phyloP scores from a whole-genome alignment of 129 eudicot species.

The Sambucus nigra region DNA sequence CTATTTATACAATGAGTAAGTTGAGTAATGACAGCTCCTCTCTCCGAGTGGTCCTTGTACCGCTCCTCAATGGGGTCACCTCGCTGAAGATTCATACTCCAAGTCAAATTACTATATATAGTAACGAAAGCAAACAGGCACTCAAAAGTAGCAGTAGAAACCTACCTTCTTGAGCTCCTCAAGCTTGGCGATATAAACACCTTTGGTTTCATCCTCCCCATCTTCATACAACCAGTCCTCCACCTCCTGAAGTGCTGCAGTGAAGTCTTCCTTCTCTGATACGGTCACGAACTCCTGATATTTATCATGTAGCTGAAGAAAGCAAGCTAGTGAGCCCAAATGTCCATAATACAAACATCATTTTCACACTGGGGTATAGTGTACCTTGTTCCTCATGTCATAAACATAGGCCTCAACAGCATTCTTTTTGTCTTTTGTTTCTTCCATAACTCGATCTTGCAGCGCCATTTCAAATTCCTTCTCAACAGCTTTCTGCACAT shows the following conservation, averaged over 20 bases:
- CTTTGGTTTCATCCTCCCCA: conserved; percentile 93
- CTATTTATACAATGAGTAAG: conserved; percentile 37
- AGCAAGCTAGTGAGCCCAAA: not conserved
- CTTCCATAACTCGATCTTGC: conserved; percentile 96
- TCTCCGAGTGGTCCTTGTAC: conserved; percentile 60
- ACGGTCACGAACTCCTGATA: conserved; percentile 64
- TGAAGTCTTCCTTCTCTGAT: conserved; percentile 58
- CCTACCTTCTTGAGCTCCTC: conserved; percentile 82
- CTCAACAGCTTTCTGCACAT: conserved; percentile 82
- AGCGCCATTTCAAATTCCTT: conserved; percentile 98
- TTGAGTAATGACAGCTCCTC: conserved; percentile 51
- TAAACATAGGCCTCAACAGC: conserved; percentile 93
- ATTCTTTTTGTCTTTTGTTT: conserved; percentile 89
- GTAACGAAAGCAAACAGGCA: conserved; percentile 1
- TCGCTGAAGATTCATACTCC: conserved; percentile 30
- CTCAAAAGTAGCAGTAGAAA: not conserved
- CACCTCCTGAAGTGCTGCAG: conserved; percentile 60
- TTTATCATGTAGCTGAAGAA: conserved; percentile 63
- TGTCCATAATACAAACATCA: not conserved
- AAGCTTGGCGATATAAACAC: conserved; percentile 74
- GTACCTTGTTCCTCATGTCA: conserved; percentile 94
- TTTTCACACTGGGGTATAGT: not conserved
- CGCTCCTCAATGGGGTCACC: conserved; percentile 87
- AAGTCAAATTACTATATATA: conserved; percentile 2
- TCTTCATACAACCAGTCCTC: conserved; percentile 99